Percentiles rank a stretch among this genome's conserved stretches.
These are phyloP conservation scores for Obelidium mucronatum DNA, from an alignment of 192 early-diverging fungal species.

Conservation along the genomic window DNA sequence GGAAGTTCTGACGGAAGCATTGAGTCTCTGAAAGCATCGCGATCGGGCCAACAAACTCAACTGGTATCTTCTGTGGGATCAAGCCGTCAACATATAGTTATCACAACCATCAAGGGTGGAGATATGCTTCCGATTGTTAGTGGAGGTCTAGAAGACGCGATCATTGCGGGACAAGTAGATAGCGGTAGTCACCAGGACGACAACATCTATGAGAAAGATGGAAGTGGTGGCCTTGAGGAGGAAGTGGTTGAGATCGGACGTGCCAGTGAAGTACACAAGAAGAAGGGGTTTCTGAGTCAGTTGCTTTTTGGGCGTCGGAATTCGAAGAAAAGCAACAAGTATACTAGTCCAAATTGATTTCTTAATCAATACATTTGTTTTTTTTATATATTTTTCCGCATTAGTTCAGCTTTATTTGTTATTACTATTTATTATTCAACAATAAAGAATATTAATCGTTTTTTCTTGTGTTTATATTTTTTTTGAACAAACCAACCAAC, in stretches of 20 bases:
- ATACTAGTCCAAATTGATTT: background rate
- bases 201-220: background rate
- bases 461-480: too few relatives aligned
- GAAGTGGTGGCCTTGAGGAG: background rate
- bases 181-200: background rate
- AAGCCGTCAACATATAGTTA: background rate
- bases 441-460: too few relatives aligned
- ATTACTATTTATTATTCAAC: too few relatives aligned
- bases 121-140: background rate
- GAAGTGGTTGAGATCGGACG: background rate
- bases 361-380: background rate
- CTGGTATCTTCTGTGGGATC: background rate
- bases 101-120: background rate
- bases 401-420: too few relatives aligned
- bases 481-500: background rate
- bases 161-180: background rate
- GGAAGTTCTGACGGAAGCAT: too few relatives aligned
- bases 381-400: background rate
- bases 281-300: background rate
- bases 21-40: slow-evolving; percentile 9
- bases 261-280: background rate
- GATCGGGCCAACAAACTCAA: background rate
- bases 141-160: background rate
- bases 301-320: background rate
- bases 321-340: background rate